Evolutionary conservation across 1,139 yeast species (phyloP).

Genomic region (Suhomyces taliae): DNA sequence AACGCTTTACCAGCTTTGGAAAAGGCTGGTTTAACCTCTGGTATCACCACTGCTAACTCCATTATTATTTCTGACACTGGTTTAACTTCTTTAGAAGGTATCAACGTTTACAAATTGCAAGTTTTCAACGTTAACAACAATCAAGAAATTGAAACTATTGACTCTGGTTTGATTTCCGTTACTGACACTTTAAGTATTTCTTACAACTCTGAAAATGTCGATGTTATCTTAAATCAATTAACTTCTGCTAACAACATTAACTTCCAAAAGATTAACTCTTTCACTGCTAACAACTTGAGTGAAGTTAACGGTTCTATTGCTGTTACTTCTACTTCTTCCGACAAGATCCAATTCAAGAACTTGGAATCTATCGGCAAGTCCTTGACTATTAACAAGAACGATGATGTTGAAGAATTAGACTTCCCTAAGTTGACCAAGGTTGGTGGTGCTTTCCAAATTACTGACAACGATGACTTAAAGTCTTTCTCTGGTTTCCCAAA

Average conservation of each 20-base stretch:
- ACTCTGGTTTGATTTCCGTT: conserved; percentile 73
- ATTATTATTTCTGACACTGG: conserved; percentile 85
- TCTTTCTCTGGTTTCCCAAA: conserved; percentile 71
- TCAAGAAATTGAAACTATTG: conserved; percentile 61
- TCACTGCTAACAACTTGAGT: conserved; percentile 68
- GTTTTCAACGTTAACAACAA: conserved; percentile 86
- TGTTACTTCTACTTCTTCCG: conserved; percentile 64
- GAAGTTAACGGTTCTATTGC: conserved; percentile 79
- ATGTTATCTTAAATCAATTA: conserved; percentile 67
- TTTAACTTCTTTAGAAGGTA: conserved; percentile 75
- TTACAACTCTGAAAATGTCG: conserved; percentile 77
- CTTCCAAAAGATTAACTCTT: conserved; percentile 73
- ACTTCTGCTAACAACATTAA: conserved; percentile 83
- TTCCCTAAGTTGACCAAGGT: conserved; percentile 69
- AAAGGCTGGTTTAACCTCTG: conserved; percentile 67
- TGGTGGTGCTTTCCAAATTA: conserved; percentile 87
- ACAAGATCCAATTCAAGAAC: conserved; percentile 54
- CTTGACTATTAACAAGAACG: conserved; percentile 72
- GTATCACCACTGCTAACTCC: conserved; percentile 72
- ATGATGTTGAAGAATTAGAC: conserved; percentile 64
- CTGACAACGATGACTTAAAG: conserved; percentile 74
- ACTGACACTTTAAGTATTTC: conserved; percentile 75
- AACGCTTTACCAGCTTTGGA: conserved; percentile 83
- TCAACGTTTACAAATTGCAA: conserved; percentile 70
- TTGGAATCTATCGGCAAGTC: conserved; percentile 75